A percentile compares a stretch with the other conserved stretches of the same genome.
Evolutionary conservation across 2,329 filamentous ascomycete species (phyloP).

Genomic region (Fusarium sp.): DNA sequence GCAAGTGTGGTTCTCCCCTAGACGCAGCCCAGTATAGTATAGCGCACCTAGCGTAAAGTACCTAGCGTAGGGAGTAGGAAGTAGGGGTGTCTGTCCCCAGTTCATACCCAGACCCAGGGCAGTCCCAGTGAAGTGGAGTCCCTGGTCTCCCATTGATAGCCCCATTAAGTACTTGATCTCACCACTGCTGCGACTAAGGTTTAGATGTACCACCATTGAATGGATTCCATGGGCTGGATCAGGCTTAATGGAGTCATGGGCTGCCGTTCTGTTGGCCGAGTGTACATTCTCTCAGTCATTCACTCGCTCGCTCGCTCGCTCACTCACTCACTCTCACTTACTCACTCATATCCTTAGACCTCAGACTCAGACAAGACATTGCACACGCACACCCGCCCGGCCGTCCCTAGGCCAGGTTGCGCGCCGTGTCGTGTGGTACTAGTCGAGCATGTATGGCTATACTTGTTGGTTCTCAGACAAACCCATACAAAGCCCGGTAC

Average conservation of each 20-base stretch:
- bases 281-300: slow-evolving; percentile 2
- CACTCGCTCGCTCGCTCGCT: neutral
- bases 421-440: slow-evolving; percentile 36
- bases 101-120: slow-evolving; percentile 1
- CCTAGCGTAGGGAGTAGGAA: slow-evolving; percentile 23
- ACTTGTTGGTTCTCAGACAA: slow-evolving; percentile 19
- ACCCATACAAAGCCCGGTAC: slow-evolving; percentile 29
- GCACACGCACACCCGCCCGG: slow-evolving; percentile 41
- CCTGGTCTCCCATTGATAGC: neutral
- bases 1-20: slow-evolving; percentile 39
- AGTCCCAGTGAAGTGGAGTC: slow-evolving; percentile 1
- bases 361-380: slow-evolving; percentile 36
- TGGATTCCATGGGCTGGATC: slow-evolving; percentile 7
- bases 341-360: slow-evolving; percentile 2
- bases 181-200: neutral
- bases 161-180: slow-evolving; percentile 10
- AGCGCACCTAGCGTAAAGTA: slow-evolving; percentile 16
- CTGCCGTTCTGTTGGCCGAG: slow-evolving; percentile 46
- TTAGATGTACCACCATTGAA: slow-evolving; percentile 15
- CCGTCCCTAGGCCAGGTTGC: slow-evolving; percentile 35
- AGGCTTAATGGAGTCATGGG: slow-evolving; percentile 35
- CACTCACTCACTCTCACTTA: slow-evolving; percentile 15
- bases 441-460: slow-evolving; percentile 22
- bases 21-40: slow-evolving; percentile 25
- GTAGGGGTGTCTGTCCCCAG: slow-evolving; percentile 28